These are phyloP conservation scores for Monosporascus sp. DNA, from an alignment of 2,329 filamentous ascomycete genomes.

Conservation along the genomic window DNA sequence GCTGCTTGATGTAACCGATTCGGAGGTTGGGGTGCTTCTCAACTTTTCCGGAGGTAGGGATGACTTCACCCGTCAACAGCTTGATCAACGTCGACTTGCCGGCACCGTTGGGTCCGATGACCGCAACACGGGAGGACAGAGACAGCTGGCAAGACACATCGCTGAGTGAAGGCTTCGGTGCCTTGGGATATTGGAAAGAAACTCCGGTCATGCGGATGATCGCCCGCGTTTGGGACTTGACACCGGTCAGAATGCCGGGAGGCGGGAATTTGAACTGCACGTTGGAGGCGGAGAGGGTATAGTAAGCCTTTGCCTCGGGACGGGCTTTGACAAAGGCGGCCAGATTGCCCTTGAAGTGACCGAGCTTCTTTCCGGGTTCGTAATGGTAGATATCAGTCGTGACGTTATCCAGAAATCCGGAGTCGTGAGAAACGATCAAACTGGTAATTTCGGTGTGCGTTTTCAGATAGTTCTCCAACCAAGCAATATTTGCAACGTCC, in stretches of 20 bases:
- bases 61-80: conserved; percentile 85
- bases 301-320: conserved; percentile 96
- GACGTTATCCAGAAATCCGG: conserved; percentile 91
- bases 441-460: conserved; percentile 94
- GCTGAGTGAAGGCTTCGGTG: conserved; percentile 76
- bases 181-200: conserved; percentile 88
- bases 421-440: conserved; percentile 98
- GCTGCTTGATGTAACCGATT: conserved; percentile 99
- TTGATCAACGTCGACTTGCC: conserved; percentile 99
- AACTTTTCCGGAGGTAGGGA: conserved; percentile 78
- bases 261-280: conserved; percentile 98
- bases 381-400: conserved; percentile 99
- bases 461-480: conserved; percentile 94
- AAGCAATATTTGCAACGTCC: conserved; percentile 92
- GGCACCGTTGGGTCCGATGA: conserved; percentile 95
- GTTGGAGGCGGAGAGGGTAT: conserved; percentile 81
- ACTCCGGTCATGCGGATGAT: conserved; percentile 94
- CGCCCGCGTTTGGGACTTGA: conserved; percentile 89
- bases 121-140: conserved; percentile 87
- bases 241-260: conserved; percentile 86
- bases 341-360: conserved; percentile 77
- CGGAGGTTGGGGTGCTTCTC: conserved; percentile 98
- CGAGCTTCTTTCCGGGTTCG: conserved; percentile 89
- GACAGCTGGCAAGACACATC: conserved; percentile 85
- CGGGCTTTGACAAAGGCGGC: conserved; percentile 79